Evolutionary conservation across 345 rosid species (phyloP).

Genomic region (Pugionium dolabratum): DNA sequence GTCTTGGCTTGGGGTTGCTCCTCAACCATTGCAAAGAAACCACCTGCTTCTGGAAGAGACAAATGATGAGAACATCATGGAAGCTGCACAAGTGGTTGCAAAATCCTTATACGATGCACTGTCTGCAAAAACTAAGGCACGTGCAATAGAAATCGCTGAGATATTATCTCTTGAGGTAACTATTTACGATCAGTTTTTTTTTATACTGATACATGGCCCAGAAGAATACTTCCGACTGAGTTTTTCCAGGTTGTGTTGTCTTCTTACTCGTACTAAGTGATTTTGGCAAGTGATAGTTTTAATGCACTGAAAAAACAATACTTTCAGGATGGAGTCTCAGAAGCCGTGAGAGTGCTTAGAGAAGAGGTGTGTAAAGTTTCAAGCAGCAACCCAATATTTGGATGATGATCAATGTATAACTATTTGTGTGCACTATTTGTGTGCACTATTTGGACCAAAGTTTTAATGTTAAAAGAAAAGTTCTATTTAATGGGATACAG

Average conservation of each 20-base stretch:
- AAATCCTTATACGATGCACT: constrained; percentile 57
- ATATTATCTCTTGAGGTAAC: constrained; percentile 71
- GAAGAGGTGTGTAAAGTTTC: constrained; percentile 48
- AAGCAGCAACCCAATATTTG: constrained; percentile 12
- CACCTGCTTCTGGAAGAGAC: constrained; percentile 52
- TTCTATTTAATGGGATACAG: neutral
- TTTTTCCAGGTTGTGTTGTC: neutral
- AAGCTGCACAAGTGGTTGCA: constrained; percentile 56
- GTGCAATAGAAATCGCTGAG: constrained; percentile 55
- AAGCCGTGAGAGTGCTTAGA: constrained; percentile 71
- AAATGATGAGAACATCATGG: constrained; percentile 43
- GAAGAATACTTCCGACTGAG: neutral
- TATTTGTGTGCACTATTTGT: neutral
- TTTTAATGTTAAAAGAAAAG: neutral
- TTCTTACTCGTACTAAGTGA: constrained; percentile 4
- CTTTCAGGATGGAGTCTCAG: constrained; percentile 75
- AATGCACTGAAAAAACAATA: neutral
- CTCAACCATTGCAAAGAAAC: constrained; percentile 65
- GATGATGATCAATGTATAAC: neutral
- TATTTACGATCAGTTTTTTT: neutral
- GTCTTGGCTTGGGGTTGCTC: constrained; percentile 89
- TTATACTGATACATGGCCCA: neutral
- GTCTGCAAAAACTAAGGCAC: constrained; percentile 51
- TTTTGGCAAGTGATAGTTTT: constrained; percentile 21
- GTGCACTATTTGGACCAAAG: neutral